A percentile compares a stretch with the other conserved stretches of the same genome.
Conservation (phyloP, 1,139 yeast species). For the Sugiyamaella neomexicana region DNA sequence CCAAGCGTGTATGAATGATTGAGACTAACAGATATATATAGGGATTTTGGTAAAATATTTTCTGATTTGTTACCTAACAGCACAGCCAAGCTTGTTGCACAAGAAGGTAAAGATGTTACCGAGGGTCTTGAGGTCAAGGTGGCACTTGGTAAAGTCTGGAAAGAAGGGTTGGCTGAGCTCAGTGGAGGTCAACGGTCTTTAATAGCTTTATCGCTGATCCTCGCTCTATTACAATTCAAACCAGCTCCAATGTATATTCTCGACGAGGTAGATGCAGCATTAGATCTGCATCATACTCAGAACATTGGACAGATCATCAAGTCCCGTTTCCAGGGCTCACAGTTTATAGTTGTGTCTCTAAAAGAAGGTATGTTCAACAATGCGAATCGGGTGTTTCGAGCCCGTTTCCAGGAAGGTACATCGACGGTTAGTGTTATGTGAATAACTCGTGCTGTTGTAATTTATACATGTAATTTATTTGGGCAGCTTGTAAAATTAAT, state of each 20-base stretch:
- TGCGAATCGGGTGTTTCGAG: conserved; percentile 90
- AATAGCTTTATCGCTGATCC: conserved; percentile 83
- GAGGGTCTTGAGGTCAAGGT: conserved; percentile 92
- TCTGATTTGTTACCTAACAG: conserved; percentile 87
- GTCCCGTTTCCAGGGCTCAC: conserved; percentile 92
- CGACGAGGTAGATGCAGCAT: conserved; percentile 98
- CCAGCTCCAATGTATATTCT: conserved; percentile 98
- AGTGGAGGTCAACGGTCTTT: conserved; percentile 98
- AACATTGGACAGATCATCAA: conserved; percentile 95
- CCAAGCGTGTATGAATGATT: background rate
- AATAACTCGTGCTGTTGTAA: background rate
- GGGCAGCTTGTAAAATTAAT: background rate
- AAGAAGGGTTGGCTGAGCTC: conserved; percentile 88
- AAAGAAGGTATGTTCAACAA: conserved; percentile 98
- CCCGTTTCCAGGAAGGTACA: conserved; percentile 95
- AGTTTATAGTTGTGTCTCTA: conserved; percentile 91
- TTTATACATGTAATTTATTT: background rate
- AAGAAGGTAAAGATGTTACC: conserved; percentile 77
- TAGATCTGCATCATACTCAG: conserved; percentile 95
- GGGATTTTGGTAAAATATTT: conserved; percentile 90
- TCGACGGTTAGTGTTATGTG: conserved; percentile 62
- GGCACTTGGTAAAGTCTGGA: conserved; percentile 90
- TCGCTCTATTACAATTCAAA: conserved; percentile 88
- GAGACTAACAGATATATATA: background rate
- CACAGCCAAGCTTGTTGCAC: conserved; percentile 83